Conservation (phyloP, 768 basidiomycete genomes). For the Chalciporus sphaerocephalus region DNA sequence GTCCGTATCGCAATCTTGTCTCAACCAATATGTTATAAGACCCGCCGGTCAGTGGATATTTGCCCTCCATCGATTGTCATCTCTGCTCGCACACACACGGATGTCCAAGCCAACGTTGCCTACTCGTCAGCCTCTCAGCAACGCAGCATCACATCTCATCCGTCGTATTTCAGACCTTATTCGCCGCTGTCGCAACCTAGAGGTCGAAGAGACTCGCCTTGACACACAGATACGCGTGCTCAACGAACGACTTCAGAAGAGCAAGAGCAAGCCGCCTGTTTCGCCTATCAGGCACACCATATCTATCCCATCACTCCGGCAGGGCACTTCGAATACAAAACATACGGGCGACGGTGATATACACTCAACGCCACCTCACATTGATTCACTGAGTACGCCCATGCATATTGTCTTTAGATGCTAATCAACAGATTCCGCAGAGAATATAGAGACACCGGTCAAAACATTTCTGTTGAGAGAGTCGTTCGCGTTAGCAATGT, state of each 20-base stretch:
- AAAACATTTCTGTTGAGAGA: conserved; percentile 19
- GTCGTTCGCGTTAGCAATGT: conserved; percentile 18
- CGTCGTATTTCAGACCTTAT: conserved; percentile 17
- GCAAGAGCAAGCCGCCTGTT: neutral
- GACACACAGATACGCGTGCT: conserved; percentile 15
- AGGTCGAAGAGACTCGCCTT: conserved; percentile 20
- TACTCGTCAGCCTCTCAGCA: conserved; percentile 5
- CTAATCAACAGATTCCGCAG: conserved; percentile 5
- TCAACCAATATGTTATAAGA: neutral
- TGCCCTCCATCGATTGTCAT: neutral
- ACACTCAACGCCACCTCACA: conserved; percentile 4
- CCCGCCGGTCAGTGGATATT: neutral
- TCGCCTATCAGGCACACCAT: neutral
- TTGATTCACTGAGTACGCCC: conserved; percentile 11
- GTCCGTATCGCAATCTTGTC: conserved; percentile 17
- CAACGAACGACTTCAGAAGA: neutral
- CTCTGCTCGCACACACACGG: neutral
- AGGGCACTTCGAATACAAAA: neutral
- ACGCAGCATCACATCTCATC: conserved; percentile 10
- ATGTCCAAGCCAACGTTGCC: neutral
- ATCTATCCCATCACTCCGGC: conserved; percentile 3
- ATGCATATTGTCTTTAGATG: neutral
- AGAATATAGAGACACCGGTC: conserved; percentile 17
- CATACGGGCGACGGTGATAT: neutral
- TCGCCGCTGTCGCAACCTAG: conserved; percentile 18